These are phyloP conservation scores for Phytophthora uliginosa DNA, from an alignment of 352 stramenopile genomes.

Conservation along the genomic window DNA sequence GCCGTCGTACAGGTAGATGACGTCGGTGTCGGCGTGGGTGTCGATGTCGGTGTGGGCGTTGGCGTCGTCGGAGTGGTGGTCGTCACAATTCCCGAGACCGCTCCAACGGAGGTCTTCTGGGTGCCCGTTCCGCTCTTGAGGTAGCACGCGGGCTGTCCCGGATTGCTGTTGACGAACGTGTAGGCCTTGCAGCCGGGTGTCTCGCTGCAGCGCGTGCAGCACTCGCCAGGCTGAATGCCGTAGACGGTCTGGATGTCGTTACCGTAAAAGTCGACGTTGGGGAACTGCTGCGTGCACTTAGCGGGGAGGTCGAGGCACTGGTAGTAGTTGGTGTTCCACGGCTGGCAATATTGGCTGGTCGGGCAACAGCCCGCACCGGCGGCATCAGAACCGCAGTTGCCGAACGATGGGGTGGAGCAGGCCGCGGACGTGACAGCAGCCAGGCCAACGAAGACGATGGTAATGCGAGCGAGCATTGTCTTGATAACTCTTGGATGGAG, in stretches of 20 bases:
- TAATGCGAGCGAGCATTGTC: constrained; percentile 34
- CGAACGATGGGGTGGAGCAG: constrained; percentile 11
- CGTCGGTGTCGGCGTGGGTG: constrained; percentile 18
- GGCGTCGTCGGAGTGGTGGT: constrained; percentile 22
- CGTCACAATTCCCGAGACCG: constrained; percentile 40
- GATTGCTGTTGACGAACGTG: constrained; percentile 45
- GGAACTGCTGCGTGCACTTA: constrained; percentile 36
- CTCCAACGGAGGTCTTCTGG: constrained; percentile 22
- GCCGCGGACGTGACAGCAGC: constrained; percentile 1
- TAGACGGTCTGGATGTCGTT: constrained; percentile 42
- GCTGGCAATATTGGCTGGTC: constrained; percentile 30
- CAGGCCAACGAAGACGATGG: constrained; percentile 7
- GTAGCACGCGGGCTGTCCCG: constrained; percentile 43
- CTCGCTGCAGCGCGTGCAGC: constrained; percentile 27
- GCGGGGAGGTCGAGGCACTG: constrained; percentile 27
- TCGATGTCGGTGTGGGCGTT: constrained; percentile 28
- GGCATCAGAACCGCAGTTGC: constrained; percentile 15
- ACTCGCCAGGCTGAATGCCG: constrained; percentile 32
- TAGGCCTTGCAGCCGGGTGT: constrained; percentile 28
- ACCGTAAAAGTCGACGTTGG: constrained; percentile 42
- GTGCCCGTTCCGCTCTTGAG: constrained; percentile 41
- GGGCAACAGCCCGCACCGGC: constrained; percentile 21
- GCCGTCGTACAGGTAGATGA: constrained; percentile 27
- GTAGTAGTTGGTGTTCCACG: constrained; percentile 36
- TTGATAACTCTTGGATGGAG: constrained; percentile 6